Evolutionary conservation across 805 yeast genomes (phyloP).

Genomic region (Kodamaea lidongshanica): DNA sequence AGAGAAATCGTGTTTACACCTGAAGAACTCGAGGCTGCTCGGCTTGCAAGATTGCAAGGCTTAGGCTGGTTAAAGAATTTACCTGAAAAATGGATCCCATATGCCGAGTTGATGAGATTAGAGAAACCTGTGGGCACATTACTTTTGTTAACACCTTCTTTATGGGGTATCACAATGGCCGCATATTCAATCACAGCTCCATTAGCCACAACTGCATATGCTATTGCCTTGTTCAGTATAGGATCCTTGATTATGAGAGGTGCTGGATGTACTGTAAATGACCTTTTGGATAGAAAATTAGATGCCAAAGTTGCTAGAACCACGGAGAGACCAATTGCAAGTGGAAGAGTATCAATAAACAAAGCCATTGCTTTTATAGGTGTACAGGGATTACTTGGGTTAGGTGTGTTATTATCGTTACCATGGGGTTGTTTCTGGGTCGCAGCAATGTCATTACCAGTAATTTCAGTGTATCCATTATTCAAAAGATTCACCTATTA

Average conservation of each 20-base stretch:
- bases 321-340: conserved; percentile 85
- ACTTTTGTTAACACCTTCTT: conserved; percentile 73
- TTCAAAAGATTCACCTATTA: conserved; percentile 94
- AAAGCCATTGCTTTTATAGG: conserved; percentile 69
- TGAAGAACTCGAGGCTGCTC: conserved; percentile 46
- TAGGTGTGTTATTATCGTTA: conserved; percentile 61
- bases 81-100: conserved; percentile 76
- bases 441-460: conserved; percentile 73
- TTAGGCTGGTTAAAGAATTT: conserved; percentile 48
- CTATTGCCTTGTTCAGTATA: conserved; percentile 63
- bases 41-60: conserved; percentile 41
- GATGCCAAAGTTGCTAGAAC: conserved; percentile 87
- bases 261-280: conserved; percentile 96
- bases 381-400: conserved; percentile 69
- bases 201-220: conserved; percentile 51
- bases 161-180: conserved; percentile 92
- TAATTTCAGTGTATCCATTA: conserved; percentile 83
- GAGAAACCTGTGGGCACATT: conserved; percentile 97
- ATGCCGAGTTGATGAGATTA: conserved; percentile 83
- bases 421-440: conserved; percentile 78
- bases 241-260: conserved; percentile 95
- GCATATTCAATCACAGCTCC: conserved; percentile 71
- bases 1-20: conserved; percentile 18
- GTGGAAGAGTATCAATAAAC: conserved; percentile 66
- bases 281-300: conserved; percentile 73